A percentile compares a stretch with the other conserved stretches of the same genome.
These are phyloP conservation scores for Pythium oligandrum DNA, from an alignment of 352 stramenopile species.

Conservation along the genomic window DNA sequence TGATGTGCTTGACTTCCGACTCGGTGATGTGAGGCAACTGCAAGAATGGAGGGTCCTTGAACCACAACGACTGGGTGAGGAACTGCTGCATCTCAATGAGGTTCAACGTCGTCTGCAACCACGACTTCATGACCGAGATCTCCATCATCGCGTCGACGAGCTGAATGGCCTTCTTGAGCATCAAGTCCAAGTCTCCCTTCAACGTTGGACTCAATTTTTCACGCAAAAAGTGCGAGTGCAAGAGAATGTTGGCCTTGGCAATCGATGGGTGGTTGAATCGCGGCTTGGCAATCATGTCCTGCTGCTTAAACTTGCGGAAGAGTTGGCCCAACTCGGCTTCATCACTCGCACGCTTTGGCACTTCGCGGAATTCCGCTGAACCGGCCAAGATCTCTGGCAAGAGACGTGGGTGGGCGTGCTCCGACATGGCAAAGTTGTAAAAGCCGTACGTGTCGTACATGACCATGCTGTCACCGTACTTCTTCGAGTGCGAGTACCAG, in stretches of 20 bases:
- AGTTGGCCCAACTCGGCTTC: constrained; percentile 58
- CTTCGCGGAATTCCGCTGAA: constrained; percentile 87
- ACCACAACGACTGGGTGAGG: constrained; percentile 95
- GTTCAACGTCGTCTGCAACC: constrained; percentile 93
- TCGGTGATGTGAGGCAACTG: constrained; percentile 89
- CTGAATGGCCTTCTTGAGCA: constrained; percentile 93
- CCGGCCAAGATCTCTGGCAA: constrained; percentile 93
- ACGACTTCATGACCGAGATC: constrained; percentile 95
- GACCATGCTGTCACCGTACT: constrained; percentile 99
- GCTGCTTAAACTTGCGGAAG: constrained; percentile 76
- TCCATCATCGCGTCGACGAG: constrained; percentile 99
- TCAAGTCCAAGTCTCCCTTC: constrained; percentile 89
- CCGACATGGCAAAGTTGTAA: constrained; percentile 96
- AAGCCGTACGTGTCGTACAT: constrained; percentile 99
- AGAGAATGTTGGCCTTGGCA: constrained; percentile 82
- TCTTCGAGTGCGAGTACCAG: constrained; percentile 97
- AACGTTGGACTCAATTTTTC: constrained; percentile 72
- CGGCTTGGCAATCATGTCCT: constrained; percentile 77
- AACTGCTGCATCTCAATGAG: constrained; percentile 98
- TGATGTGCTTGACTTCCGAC: constrained; percentile 89
- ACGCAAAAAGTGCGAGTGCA: constrained; percentile 95
- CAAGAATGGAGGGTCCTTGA: constrained; percentile 89
- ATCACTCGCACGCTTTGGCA: constrained; percentile 59
- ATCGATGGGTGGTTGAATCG: constrained; percentile 85
- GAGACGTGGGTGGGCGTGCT: constrained; percentile 92